Evolutionary conservation across 331 rosid species (phyloP).

Genomic region (Quercus lobata): DNA sequence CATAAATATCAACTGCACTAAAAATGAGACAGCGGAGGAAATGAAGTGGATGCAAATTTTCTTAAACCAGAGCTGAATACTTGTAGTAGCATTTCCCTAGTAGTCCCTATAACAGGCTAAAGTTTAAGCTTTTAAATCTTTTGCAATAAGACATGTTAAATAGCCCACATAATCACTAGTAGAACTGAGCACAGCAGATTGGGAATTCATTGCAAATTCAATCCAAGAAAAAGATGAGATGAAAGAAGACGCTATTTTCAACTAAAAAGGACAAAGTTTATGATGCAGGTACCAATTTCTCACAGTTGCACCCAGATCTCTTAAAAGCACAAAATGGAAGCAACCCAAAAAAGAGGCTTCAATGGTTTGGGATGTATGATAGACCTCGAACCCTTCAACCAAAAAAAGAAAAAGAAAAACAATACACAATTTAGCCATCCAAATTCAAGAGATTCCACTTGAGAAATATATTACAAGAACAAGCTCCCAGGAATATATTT

Average conservation of each 20-base stretch:
- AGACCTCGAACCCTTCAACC: not conserved
- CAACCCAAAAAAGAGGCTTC: not conserved
- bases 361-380: not conserved
- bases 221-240: not conserved
- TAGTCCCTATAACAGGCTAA: not conserved
- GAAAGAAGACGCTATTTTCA: not conserved
- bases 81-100: not conserved
- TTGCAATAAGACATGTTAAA: not conserved
- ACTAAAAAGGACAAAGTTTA: not conserved
- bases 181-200: not conserved
- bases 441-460: too few species aligned
- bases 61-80: not conserved
- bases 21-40: not conserved
- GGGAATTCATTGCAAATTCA: not conserved
- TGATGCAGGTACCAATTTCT: not conserved
- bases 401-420: not conserved
- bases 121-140: not conserved
- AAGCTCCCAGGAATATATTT: too few species aligned
- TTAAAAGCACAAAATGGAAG: not conserved
- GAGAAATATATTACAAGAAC: too few species aligned
- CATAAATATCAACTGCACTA: not conserved
- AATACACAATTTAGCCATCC: not conserved
- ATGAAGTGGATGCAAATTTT: not conserved
- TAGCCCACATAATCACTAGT: not conserved
- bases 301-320: not conserved